Conservation (phyloP, 2,329 filamentous ascomycete species). For the Alternaria gaisen region DNA sequence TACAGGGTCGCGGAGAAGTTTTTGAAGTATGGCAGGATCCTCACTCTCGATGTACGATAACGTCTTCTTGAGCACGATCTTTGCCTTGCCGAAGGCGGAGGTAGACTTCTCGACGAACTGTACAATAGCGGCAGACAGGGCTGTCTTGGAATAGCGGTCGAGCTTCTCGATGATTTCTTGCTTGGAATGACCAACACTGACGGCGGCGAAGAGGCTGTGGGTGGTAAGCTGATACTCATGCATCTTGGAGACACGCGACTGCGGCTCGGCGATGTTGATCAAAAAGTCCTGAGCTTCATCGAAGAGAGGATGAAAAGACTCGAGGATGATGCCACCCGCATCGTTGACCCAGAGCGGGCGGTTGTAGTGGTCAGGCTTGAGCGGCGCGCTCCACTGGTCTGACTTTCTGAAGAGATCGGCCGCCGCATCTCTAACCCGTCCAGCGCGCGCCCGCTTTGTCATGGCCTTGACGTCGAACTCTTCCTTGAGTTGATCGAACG, state of each 20-base stretch:
- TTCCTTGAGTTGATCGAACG: conserved; percentile 57
- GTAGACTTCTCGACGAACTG: conserved; percentile 84
- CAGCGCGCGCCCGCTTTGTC: conserved; percentile 40
- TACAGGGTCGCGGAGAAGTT: conserved; percentile 81
- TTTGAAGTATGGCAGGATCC: conserved; percentile 85
- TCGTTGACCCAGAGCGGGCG: conserved; percentile 95
- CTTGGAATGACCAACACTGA: conserved; percentile 90
- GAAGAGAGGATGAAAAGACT: conserved; percentile 91
- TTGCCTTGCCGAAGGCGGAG: conserved; percentile 92
- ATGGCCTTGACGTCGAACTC: conserved; percentile 48
- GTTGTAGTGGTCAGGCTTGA: conserved; percentile 89
- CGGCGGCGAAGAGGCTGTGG: conserved; percentile 93
- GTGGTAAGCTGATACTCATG: conserved; percentile 94
- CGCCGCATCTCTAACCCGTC: conserved; percentile 58
- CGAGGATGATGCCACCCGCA: conserved; percentile 84
- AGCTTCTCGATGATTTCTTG: conserved; percentile 90
- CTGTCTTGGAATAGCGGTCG: conserved; percentile 87
- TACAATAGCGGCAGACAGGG: conserved; percentile 80
- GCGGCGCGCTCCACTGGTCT: conserved; percentile 82
- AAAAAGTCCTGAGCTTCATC: conserved; percentile 91
- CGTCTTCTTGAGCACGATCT: conserved; percentile 92
- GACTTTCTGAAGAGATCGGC: conserved; percentile 66
- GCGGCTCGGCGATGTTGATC: conserved; percentile 92
- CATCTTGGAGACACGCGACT: conserved; percentile 87
- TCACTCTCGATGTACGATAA: conserved; percentile 94